Evolutionary conservation across 2,329 filamentous ascomycete genomes (phyloP), one percentile per base, ranked within the genome.

Genomic region (Aspergillus udagawae): DNA sequence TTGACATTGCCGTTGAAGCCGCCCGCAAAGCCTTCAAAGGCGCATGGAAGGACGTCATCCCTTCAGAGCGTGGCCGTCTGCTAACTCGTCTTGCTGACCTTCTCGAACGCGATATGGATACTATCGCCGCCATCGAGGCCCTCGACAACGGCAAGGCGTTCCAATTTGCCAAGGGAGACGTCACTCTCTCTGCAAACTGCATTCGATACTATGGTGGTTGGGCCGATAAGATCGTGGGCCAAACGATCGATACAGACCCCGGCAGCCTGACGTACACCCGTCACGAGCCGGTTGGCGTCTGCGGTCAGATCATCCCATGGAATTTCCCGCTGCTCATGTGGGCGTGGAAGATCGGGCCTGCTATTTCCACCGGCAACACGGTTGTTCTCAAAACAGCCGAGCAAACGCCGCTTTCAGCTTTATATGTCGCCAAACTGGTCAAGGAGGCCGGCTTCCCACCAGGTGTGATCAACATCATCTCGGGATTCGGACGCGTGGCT

Each of bases 171-270:
- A 89, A 87, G 76, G 87, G 83, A 60, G 92, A 97, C 69, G 83
- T 96, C 50, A 79, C 75, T 58, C 82, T 83, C 67, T 85, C 87
- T 55, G 82, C 85, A 58, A 87, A 82, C 71, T 89, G 85, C 79
- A 75, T 96, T 71, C 86, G 92, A 77, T 97, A 93, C 81, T 94
- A 93, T 68, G 91, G 83, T 71, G 91, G 92, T 62, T 96, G 90
- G 88, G 94, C 82, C 91, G 95, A 96, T 82, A 96, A 96, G 87
- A 89, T 95, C 66, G 83, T 89, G 79, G 91, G 91, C 76, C 91
- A 92, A 82, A 90, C 91, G 61, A 86, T 94, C 63, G 90, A 95
- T 69, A 89, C 91, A 65, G 79, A 83, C 69, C 83, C 85, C 55
- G 88, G 91, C 65, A 90, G 86, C 75, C 91, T 95, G 80, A 88